These are phyloP conservation scores for Pichia sp. DNA, from an alignment of 1,139 yeast genomes.

Conservation along the genomic window DNA sequence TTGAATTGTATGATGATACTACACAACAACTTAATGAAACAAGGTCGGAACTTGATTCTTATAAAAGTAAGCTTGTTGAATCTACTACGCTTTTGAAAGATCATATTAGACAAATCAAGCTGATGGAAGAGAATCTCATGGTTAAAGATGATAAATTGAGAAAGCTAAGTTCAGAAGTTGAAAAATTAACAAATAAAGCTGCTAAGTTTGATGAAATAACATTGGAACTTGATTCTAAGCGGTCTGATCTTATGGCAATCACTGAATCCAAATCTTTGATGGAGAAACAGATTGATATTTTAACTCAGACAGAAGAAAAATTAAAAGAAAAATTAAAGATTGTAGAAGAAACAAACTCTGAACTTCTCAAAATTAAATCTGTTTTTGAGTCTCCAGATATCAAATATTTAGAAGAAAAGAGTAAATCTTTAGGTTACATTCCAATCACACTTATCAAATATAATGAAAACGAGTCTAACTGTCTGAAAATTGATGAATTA, in stretches of 20 bases:
- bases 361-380: conserved; percentile 8
- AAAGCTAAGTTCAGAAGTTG: neutral
- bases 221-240: conserved; percentile 4
- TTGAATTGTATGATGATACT: conserved; percentile 13
- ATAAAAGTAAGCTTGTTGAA: neutral
- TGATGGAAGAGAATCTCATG: neutral
- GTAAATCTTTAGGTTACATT: conserved; percentile 20
- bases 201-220: conserved; percentile 8
- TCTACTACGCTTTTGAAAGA: neutral
- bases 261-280: neutral
- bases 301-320: conserved; percentile 3
- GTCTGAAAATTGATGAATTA: conserved; percentile 12
- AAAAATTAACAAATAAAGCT: conserved; percentile 2
- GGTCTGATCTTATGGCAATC: conserved; percentile 3
- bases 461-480: neutral
- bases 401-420: conserved; percentile 28
- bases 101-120: neutral
- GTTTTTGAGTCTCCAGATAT: conserved; percentile 25
- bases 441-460: conserved; percentile 24
- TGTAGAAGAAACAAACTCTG: conserved; percentile 5
- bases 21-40: conserved; percentile 10
- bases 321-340: conserved; percentile 1
- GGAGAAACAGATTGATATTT: neutral
- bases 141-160: conserved; percentile 6
- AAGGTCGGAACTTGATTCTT: conserved; percentile 5